Evolutionary conservation across 768 basidiomycete species (phyloP), one percentile per base, ranked within the genome.

Genomic region (Hygrophoropsis aurantiaca): DNA sequence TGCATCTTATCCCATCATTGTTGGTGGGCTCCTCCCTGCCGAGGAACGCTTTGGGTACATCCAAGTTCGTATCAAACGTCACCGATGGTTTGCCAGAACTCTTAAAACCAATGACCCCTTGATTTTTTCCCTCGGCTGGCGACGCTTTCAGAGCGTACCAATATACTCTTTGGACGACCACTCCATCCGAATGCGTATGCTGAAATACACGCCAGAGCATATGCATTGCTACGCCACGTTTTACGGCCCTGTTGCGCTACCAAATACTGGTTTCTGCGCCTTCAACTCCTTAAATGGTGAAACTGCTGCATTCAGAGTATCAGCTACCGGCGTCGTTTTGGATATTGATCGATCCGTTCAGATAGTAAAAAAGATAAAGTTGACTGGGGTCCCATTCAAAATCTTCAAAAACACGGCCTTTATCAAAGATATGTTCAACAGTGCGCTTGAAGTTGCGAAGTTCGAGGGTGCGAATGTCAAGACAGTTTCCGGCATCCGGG

Each of bases 331-430:
- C 1, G 93, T 97, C 7, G 89, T 99, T 13, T 75, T 98, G 26
- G 92, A 98, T 66, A 81, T 97, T 48, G 93, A 97, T 61, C 84
- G 86, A 33, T 89, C 93, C 36, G 82, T 85, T 46, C 91, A 90
- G 74, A 98, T 99, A 48, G 94, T 98, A 54, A 99, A 99, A 77
- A 99, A 98, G 71, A 68, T 99, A 55, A 99, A 98, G 75, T 72
- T 99, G 50, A 98, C 93, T 1, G 97, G 97, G 24, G 79, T 84
- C 25, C 97, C 95, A 20, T 92, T 85, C 73, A 98, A 98, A 77
- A 93, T 98, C 50, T 99, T 88, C 79, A 98, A 97, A 73, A 99
- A 99, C 68, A 99, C 97, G 11, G 97, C 93, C 3, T 99, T 98
- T 67, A 73, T 99, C 56, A 92, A 87, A 74, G 92, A 97, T 59